Evolutionary conservation across 305 asterid genomes (phyloP).

Genomic region (Fraxinus baroniana): DNA sequence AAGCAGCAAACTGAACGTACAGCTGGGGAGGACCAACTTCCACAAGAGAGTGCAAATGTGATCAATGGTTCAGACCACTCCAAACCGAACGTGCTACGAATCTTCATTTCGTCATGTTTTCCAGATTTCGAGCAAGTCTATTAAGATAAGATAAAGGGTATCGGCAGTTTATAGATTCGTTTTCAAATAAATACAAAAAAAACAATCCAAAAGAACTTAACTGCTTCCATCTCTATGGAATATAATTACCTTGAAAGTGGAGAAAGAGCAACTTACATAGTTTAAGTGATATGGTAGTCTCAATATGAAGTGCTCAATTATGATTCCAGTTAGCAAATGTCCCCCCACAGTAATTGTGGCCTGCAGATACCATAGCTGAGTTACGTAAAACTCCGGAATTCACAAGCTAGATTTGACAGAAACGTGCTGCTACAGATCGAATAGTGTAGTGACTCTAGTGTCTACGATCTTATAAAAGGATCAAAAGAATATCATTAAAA

Average conservation of each 20-base stretch:
- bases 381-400: not conserved
- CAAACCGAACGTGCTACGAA: conserved; percentile 53
- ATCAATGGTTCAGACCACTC: conserved; percentile 91
- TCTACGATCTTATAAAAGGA: not conserved
- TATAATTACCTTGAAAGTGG: not conserved
- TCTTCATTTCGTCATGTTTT: conserved; percentile 50
- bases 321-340: conserved; percentile 57
- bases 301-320: conserved; percentile 86
- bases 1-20: conserved; percentile 44
- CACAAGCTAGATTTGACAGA: not conserved
- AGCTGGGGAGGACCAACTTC: conserved; percentile 94
- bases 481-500: not conserved
- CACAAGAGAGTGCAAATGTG: conserved; percentile 84
- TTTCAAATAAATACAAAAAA: not conserved
- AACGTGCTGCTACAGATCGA: not conserved
- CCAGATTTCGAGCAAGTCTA: conserved; percentile 59
- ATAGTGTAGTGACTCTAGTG: not conserved
- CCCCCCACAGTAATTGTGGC: conserved; percentile 81
- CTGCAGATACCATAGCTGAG: conserved; percentile 32
- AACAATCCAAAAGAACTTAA: not conserved
- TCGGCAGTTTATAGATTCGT: not conserved
- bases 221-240: not conserved
- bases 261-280: conserved; percentile 48
- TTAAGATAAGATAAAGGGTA: not conserved
- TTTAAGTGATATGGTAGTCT: conserved; percentile 83